phyloP scores from a whole-genome alignment of 768 basidiomycete species.

The Lanmaoa rubissima region DNA sequence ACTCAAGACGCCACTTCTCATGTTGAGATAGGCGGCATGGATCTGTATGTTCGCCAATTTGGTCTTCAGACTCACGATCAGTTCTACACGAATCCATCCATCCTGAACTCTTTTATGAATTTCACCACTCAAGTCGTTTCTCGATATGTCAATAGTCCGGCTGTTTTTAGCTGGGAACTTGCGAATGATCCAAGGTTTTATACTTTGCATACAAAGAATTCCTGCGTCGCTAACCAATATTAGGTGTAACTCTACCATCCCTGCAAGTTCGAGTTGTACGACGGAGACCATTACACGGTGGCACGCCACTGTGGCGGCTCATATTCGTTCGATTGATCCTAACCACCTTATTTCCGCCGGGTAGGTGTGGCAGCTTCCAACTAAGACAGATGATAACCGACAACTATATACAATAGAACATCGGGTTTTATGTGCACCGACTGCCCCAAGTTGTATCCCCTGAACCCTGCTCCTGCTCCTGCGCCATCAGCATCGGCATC shows the following conservation, averaged over 20 bases:
- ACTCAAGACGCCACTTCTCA: conserved; percentile 1
- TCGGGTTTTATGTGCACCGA: conserved; percentile 59
- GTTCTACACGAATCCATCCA: conserved; percentile 53
- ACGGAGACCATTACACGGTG: conserved; percentile 55
- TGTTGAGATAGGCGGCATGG: conserved; percentile 54
- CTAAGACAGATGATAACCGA: not conserved
- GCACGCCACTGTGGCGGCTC: conserved; percentile 47
- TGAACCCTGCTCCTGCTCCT: conserved; percentile 29
- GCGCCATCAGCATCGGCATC: conserved; percentile 42
- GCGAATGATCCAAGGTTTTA: conserved; percentile 63
- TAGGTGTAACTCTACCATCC: conserved; percentile 59
- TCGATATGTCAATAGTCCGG: conserved; percentile 52
- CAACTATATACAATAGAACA: conserved; percentile 28
- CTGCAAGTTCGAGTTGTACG: conserved; percentile 42
- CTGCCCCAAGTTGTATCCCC: conserved; percentile 56
- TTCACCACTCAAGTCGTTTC: conserved; percentile 53
- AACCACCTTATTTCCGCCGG: conserved; percentile 67
- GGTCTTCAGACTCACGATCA: conserved; percentile 46
- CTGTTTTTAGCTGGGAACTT: conserved; percentile 58
- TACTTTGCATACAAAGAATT: not conserved
- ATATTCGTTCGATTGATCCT: conserved; percentile 48
- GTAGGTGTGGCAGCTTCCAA: conserved; percentile 33
- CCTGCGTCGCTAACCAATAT: not conserved
- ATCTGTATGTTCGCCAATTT: conserved; percentile 57
- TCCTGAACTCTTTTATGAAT: conserved; percentile 54